Percentiles rank a stretch among this genome's conserved stretches.
Evolutionary conservation across 257 asterid species (phyloP).

Genomic region (Ilex asprella): DNA sequence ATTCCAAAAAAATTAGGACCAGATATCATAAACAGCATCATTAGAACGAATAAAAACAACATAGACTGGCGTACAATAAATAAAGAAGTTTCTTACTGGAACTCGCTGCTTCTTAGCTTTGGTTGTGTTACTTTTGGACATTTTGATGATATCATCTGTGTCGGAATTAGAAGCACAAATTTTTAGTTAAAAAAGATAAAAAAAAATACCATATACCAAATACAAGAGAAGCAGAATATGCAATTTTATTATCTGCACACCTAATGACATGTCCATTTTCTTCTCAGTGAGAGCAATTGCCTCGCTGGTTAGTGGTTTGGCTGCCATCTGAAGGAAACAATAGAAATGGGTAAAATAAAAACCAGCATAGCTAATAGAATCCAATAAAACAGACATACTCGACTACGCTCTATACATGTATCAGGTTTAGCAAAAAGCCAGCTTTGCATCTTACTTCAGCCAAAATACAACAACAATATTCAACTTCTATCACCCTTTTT

Average conservation of each 20-base stretch:
- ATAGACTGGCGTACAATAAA: neutral
- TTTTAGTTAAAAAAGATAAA: conserved; percentile 1
- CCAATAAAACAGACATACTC: too few species aligned
- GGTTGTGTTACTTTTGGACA: conserved; percentile 50
- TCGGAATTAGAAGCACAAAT: neutral
- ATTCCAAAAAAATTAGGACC: conserved; percentile 8
- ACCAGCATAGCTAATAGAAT: neutral
- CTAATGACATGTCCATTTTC: conserved; percentile 91
- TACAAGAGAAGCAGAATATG: conserved; percentile 5
- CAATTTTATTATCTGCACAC: conserved; percentile 23
- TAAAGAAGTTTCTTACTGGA: conserved; percentile 34
- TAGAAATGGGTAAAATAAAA: conserved; percentile 9
- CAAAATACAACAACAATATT: too few species aligned
- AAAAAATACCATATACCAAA: neutral
- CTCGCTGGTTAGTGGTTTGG: conserved; percentile 54
- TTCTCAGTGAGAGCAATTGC: conserved; percentile 89
- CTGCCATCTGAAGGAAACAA: conserved; percentile 55
- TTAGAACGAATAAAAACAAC: neutral
- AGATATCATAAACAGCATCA: neutral
- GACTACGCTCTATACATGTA: too few species aligned
- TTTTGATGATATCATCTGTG: conserved; percentile 86
- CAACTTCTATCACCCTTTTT: too few species aligned
- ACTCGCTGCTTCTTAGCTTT: conserved; percentile 62
- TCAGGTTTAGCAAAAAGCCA: too few species aligned
- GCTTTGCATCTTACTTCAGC: too few species aligned